Evolutionary conservation across 306 rosid species (phyloP), one percentile per base, ranked within the genome.

Genomic region (Prosopis cineraria): DNA sequence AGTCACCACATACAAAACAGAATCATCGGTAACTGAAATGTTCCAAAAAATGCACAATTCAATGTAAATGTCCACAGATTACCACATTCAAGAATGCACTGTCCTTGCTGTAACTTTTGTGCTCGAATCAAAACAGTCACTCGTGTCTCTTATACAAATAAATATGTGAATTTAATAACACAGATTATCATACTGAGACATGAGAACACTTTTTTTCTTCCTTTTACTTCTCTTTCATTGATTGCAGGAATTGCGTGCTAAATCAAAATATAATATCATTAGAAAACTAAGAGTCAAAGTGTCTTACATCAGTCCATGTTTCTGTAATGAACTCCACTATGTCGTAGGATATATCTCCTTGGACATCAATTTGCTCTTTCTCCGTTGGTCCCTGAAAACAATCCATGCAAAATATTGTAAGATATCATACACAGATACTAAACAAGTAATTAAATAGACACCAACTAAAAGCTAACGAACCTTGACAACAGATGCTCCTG

Each of bases 401-500:
- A 79, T 72, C 37, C 87, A 83, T 75, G 52, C 74, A 82, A 30
- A 56, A 80, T 20, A 72, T 37, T 10, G 58, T 76, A 68, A 79
- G 80, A 84, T 56, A 75, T 58, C 45, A 47, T n/a, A 74, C 78
- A 31, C 33, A 74, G 29, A 43, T 52, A 72, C 3, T 27, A 79
- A 76, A 76, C 66, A 82, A 20, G 36, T 22, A 36, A 29, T 34
- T 63, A 74, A 37, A 74, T 69, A 50, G 41, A 40, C 55, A 58
- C 45, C 11, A 43, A 50, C 56, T 22, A 76, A 65, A 76, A 60
- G 58, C 19, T 37, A 75, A 31, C 19, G 68, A 77, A 96, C 99
- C 98, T 96, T 96, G 76, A 96, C 99, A 77, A 96, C 98, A 41
- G 99, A 96, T 67, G 99, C 98, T 76, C 99, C 99, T 0, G 99